Evolutionary conservation across 2,329 filamentous ascomycete genomes (phyloP).

Genomic region (Xylogone sp.): DNA sequence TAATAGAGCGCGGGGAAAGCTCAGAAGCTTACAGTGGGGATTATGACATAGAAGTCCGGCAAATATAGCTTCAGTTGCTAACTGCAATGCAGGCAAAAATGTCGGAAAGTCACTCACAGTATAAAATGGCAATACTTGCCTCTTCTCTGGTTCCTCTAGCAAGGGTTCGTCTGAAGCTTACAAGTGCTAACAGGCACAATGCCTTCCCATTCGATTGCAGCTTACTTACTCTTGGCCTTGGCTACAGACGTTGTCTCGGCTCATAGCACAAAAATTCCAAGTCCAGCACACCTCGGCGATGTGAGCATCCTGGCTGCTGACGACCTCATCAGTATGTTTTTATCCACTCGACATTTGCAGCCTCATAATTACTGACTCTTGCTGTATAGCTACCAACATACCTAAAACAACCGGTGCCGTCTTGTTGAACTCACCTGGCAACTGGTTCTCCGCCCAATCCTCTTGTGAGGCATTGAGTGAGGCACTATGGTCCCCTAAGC

Average conservation of each 20-base stretch:
- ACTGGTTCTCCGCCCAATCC: background rate
- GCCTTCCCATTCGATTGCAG: background rate
- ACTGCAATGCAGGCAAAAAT: background rate
- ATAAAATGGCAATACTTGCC: background rate
- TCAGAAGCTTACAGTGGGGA: background rate
- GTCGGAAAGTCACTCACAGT: background rate
- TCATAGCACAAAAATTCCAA: background rate
- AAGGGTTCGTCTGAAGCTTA: background rate
- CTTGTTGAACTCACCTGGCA: background rate
- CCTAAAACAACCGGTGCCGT: background rate
- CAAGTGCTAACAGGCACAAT: background rate
- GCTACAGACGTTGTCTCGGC: background rate
- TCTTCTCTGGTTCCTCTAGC: background rate
- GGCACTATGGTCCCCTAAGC: constrained; percentile 4
- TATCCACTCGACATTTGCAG: background rate
- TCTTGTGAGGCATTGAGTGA: background rate
- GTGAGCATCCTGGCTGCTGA: background rate
- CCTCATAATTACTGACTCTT: background rate
- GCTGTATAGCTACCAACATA: background rate
- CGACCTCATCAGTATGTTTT: background rate
- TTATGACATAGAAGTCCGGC: background rate
- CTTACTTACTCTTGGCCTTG: background rate
- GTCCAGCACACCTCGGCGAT: background rate
- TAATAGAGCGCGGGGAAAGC: background rate
- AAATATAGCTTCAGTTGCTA: background rate